These are phyloP conservation scores for Pseudogymnoascus sp. DNA, from an alignment of 2,329 filamentous ascomycete genomes.

Conservation along the genomic window DNA sequence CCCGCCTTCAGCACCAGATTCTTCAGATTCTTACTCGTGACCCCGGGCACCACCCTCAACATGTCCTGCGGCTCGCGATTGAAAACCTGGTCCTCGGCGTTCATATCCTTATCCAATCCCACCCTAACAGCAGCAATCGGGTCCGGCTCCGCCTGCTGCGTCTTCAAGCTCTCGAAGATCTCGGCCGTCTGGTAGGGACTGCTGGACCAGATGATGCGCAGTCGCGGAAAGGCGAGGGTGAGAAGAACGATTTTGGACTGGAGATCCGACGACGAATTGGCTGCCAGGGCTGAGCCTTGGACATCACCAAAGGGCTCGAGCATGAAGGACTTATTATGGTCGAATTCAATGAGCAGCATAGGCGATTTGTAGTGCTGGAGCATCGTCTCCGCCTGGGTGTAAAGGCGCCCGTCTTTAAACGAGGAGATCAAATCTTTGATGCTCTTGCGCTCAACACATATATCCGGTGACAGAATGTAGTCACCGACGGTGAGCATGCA, in stretches of 20 bases:
- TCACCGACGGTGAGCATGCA: slow-evolving; percentile 96
- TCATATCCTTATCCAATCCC: slow-evolving; percentile 62
- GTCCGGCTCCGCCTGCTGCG: slow-evolving; percentile 83
- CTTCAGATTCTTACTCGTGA: slow-evolving; percentile 72
- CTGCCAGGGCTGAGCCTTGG: slow-evolving; percentile 52
- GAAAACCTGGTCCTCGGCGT: slow-evolving; percentile 64
- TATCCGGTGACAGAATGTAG: slow-evolving; percentile 84
- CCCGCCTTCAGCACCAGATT: slow-evolving; percentile 66
- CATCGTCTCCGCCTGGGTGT: slow-evolving; percentile 90
- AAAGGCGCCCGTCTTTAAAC: slow-evolving; percentile 85
- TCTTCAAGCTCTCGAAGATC: slow-evolving; percentile 91
- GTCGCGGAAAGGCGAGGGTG: slow-evolving; percentile 81
- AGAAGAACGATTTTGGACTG: slow-evolving; percentile 89
- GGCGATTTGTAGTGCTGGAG: slow-evolving; percentile 83
- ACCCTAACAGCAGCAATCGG: slow-evolving; percentile 79
- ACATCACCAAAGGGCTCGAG: slow-evolving; percentile 73
- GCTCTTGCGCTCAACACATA: slow-evolving; percentile 93
- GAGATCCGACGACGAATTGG: slow-evolving; percentile 63
- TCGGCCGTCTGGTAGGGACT: slow-evolving; percentile 94
- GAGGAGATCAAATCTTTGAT: slow-evolving; percentile 86
- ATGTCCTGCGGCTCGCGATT: slow-evolving; percentile 87
- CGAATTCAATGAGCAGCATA: slow-evolving; percentile 95
- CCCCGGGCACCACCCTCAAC: slow-evolving; percentile 75
- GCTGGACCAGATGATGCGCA: slow-evolving; percentile 90
- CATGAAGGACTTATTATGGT: slow-evolving; percentile 94